These are phyloP conservation scores for Bothriochloa decipiens DNA, from an alignment of 176 grass and related monocot species.

Conservation along the genomic window DNA sequence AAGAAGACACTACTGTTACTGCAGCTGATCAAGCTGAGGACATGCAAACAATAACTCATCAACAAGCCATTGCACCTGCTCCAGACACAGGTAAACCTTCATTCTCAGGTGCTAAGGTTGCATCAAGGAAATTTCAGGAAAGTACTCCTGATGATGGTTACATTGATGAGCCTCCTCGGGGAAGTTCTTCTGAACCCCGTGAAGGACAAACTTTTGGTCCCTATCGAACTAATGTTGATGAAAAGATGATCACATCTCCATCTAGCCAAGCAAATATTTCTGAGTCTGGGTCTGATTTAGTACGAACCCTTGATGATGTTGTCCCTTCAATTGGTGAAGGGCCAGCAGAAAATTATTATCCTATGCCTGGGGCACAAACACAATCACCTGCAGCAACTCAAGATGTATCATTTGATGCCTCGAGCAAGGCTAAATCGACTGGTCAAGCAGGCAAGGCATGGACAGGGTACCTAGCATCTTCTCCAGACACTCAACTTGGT, in stretches of 20 bases:
- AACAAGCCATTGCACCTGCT: conserved; percentile 1
- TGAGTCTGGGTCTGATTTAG: neutral
- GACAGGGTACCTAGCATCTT: neutral
- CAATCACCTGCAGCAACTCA: neutral
- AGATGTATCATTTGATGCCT: neutral
- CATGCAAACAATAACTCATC: neutral
- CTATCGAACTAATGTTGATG: neutral
- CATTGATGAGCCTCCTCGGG: neutral
- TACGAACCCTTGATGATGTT: neutral
- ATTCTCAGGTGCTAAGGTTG: neutral
- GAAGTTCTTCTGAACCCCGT: neutral
- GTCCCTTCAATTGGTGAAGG: neutral
- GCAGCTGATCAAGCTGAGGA: neutral
- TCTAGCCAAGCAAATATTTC: conserved; percentile 2
- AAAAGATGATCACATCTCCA: neutral
- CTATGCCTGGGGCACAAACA: neutral
- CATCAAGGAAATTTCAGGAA: neutral
- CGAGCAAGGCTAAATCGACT: conserved; percentile 18
- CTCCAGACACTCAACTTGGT: neutral
- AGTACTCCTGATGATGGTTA: neutral
- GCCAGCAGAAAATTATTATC: neutral
- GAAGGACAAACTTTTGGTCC: neutral
- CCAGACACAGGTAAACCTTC: neutral
- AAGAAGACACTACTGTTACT: conserved; percentile 8
- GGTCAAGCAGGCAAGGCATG: neutral